Base-by-base conservation (phyloP, 164 flowering plant species). In the Sextonia rubra region DNA sequence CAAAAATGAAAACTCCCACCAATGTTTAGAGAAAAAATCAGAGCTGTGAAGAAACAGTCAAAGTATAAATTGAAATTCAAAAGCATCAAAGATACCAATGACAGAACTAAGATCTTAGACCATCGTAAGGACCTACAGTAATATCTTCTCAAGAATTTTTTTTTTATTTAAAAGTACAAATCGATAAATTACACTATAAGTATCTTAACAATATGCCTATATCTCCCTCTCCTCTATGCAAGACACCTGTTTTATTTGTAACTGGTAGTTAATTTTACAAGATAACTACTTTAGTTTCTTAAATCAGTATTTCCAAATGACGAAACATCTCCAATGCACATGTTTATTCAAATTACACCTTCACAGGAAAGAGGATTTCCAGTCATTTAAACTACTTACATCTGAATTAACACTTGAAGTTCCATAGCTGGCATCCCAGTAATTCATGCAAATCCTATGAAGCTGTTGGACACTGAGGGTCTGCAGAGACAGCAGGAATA, bases 381-480 rank as follows among this genome's bases (percentile, higher is more conserved):
- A 44, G 65, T 18, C 22, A 52, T 15, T 55, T 3, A 23, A 9
- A 52, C 89, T 76, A 52, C 89, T 76, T 85, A 91, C 97, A 71
- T 85, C 85, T 49, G 86, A 81, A 15, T 93, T 80, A 26, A 91
- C 93, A 76, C 89, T 85, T 64, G 58, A 73, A 55, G 91, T 90
- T 66, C 86, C 80, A 77, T 84, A 84, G 67, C 83, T 81, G 64
- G 89, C 94, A 74, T 90, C 95, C 86, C 86, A 81, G 75, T 88
- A 92, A 23, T 88, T 71, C 0, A 92, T 90, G 66, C 95, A 90
- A 66, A 92, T 80, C 80, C 95, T 84, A 76, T 90, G 84, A 69
- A 92, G 88, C 78, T 92, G 97, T 44, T 89, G 92, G 73, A 88
- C 85, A 71, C 89, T 89, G 63, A 92, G 80, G 55, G 83, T 77